phyloP scores from a whole-genome alignment of 2,329 filamentous ascomycete species.

The Scolecobasidium constrictum region DNA sequence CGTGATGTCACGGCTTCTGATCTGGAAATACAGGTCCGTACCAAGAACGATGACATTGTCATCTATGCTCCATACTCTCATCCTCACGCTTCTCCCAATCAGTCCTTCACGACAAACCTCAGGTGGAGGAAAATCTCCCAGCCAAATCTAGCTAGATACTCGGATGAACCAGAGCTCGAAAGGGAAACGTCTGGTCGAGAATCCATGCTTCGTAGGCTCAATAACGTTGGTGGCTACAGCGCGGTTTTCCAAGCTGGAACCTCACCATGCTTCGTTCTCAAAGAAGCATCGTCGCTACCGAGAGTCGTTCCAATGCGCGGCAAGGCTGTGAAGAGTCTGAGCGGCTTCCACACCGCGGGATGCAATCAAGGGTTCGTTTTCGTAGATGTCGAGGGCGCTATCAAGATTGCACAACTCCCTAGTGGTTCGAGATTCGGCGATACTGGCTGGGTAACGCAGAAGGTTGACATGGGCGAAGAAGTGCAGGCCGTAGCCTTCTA shows the following conservation, averaged over 20 bases:
- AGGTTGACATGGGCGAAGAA: constrained; percentile 59
- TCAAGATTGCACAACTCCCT: constrained; percentile 61
- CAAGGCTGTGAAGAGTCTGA: constrained; percentile 57
- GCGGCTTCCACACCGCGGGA: constrained; percentile 62
- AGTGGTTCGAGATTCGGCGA: constrained; percentile 57
- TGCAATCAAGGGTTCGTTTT: constrained; percentile 80
- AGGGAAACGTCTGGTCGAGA: constrained; percentile 35
- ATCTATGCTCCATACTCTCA: constrained; percentile 72
- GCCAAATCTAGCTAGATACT: constrained; percentile 50
- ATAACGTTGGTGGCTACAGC: constrained; percentile 65
- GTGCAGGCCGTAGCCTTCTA: constrained; percentile 69
- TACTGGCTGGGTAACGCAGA: constrained; percentile 63
- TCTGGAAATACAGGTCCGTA: constrained; percentile 68
- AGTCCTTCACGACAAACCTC: constrained; percentile 46
- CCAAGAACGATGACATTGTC: constrained; percentile 68
- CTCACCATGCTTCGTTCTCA: constrained; percentile 73
- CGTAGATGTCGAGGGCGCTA: constrained; percentile 52
- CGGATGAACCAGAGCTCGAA: constrained; percentile 36
- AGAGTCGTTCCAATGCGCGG: constrained; percentile 65
- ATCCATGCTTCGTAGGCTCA: constrained; percentile 43
- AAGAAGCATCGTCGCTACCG: constrained; percentile 66
- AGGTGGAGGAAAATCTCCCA: constrained; percentile 70
- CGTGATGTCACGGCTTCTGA: too few relatives aligned
- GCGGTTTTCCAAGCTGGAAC: constrained; percentile 73
- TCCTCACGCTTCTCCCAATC: constrained; percentile 20